These are phyloP conservation scores for Micractinium conductrix DNA, from an alignment of 139 green algal species.

Conservation along the genomic window DNA sequence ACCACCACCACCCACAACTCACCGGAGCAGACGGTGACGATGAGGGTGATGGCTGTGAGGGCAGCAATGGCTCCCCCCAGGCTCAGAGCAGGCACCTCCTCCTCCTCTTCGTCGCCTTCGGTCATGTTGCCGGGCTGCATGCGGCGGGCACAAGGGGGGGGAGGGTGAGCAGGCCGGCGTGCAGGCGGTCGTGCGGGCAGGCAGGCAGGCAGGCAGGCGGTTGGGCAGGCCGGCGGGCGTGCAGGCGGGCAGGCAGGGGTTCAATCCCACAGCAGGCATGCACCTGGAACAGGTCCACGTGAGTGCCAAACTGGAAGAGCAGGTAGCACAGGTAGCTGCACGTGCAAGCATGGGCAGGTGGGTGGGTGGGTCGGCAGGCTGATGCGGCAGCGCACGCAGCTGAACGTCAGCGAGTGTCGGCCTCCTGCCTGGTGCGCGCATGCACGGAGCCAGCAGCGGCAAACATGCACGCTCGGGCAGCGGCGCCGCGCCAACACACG, in stretches of 20 bases:
- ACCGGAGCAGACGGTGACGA: conserved; percentile 74
- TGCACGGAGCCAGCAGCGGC: background rate
- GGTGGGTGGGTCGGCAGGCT: too few species aligned
- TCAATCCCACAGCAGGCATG: background rate
- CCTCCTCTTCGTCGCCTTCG: conserved; percentile 5
- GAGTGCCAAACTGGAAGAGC: conserved; percentile 84
- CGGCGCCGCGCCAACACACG: too few species aligned
- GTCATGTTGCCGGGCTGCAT: background rate
- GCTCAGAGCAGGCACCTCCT: conserved; percentile 68
- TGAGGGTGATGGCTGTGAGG: conserved; percentile 71
- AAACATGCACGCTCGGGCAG: background rate
- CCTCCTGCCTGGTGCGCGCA: too few species aligned
- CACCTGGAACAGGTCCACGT: conserved; percentile 62
- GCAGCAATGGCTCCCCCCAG: conserved; percentile 56
- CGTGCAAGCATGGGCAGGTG: background rate
- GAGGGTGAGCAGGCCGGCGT: too few species aligned
- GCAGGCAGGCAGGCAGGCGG: too few species aligned
- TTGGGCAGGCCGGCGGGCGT: too few species aligned
- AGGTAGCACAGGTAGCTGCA: conserved; percentile 84
- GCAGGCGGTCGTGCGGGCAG: too few species aligned
- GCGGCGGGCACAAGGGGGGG: background rate
- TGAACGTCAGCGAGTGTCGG: too few species aligned
- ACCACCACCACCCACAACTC: too few species aligned
- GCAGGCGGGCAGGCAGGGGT: too few species aligned
- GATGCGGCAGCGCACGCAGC: too few species aligned